Conservation (phyloP, 495 filamentous ascomycete genomes). For the Letharia lupina region DNA sequence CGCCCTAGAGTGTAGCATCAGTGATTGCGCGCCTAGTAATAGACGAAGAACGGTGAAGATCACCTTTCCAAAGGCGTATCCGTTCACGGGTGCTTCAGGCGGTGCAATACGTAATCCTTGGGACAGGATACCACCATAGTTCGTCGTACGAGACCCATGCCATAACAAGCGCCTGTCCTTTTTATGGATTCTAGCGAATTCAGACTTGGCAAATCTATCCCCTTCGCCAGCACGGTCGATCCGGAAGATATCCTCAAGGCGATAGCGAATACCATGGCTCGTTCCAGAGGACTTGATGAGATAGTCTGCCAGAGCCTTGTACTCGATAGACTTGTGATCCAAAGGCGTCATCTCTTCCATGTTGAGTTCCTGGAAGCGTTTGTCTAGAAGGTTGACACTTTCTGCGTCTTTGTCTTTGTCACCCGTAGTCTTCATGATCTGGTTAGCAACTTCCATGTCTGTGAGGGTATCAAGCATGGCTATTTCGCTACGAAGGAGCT, state of each 20-base stretch:
- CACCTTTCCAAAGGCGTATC: constrained; percentile 72
- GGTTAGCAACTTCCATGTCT: constrained; percentile 73
- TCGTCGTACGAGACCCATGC: constrained; percentile 66
- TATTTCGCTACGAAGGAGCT: constrained; percentile 61
- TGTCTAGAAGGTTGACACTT: constrained; percentile 51
- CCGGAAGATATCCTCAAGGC: constrained; percentile 70
- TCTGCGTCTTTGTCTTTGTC: constrained; percentile 26
- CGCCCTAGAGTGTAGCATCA: constrained; percentile 37
- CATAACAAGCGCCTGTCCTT: constrained; percentile 67
- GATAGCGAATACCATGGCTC: constrained; percentile 41
- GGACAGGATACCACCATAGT: constrained; percentile 74
- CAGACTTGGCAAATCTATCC: constrained; percentile 54
- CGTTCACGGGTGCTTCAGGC: constrained; percentile 67
- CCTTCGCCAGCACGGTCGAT: constrained; percentile 68
- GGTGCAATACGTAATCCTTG: constrained; percentile 83
- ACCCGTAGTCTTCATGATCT: constrained; percentile 62
- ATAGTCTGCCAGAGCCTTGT: constrained; percentile 53
- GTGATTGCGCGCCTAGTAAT: not conserved
- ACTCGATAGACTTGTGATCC: constrained; percentile 51
- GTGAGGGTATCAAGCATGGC: constrained; percentile 55
- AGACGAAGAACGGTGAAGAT: not conserved
- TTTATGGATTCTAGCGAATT: constrained; percentile 35
- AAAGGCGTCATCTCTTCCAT: constrained; percentile 69
- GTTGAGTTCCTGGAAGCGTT: constrained; percentile 58
- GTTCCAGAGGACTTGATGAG: constrained; percentile 51